A percentile compares a stretch with the other conserved stretches of the same genome.
Conservation (phyloP, 805 yeast species). For the Candida morakotiae region DNA sequence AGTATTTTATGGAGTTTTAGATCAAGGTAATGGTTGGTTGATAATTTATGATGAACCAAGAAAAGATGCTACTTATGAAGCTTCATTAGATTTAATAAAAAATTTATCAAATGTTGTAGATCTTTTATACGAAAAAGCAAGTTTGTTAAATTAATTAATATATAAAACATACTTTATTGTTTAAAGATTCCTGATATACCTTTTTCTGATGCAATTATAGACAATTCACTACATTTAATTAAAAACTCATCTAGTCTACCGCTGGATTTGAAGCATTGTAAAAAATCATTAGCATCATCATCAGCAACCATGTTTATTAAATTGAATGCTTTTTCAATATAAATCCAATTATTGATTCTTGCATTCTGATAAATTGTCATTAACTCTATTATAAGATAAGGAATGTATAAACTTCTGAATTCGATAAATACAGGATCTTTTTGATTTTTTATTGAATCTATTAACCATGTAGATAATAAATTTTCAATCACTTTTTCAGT, state of each 20-base stretch:
- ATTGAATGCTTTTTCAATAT: constrained; percentile 53
- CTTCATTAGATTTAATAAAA: constrained; percentile 80
- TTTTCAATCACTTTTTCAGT: constrained; percentile 23
- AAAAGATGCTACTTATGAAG: constrained; percentile 83
- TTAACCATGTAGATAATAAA: constrained; percentile 35
- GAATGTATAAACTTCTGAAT: constrained; percentile 67
- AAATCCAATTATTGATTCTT: constrained; percentile 31
- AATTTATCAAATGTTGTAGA: constrained; percentile 88
- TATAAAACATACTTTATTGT: constrained; percentile 6
- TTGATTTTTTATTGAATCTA: constrained; percentile 19
- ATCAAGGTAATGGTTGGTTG: constrained; percentile 98
- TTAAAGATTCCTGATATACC: constrained; percentile 45
- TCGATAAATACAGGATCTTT: constrained; percentile 36
- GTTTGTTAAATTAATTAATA: constrained; percentile 57
- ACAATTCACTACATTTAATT: constrained; percentile 49
- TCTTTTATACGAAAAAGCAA: constrained; percentile 88
- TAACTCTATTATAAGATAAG: constrained; percentile 64
- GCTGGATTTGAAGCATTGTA: constrained; percentile 54
- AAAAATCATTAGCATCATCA: constrained; percentile 54
- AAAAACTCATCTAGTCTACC: constrained; percentile 55
- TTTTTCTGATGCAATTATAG: constrained; percentile 45
- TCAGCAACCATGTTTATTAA: constrained; percentile 65
- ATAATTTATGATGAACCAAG: constrained; percentile 86
- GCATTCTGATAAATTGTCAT: constrained; percentile 47
- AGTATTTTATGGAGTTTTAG: constrained; percentile 92